phyloP scores from a whole-genome alignment of 345 rosid species.

The Rhodamnia rubescens region DNA sequence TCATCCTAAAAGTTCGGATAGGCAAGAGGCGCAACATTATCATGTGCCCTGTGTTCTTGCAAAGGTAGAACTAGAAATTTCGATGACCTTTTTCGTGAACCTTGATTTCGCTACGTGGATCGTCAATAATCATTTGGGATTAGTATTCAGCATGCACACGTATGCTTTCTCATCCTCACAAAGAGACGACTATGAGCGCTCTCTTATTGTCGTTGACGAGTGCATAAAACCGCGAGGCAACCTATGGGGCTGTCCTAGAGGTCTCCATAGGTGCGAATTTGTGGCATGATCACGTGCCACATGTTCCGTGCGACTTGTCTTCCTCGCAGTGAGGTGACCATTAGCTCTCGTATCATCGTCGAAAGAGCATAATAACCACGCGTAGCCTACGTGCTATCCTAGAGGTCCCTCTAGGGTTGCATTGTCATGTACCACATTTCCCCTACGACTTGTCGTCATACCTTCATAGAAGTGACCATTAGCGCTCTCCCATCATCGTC shows the following conservation, averaged over 20 bases:
- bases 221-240: background rate
- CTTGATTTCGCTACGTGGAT: too few species aligned
- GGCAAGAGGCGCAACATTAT: fast-evolving
- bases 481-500: background rate
- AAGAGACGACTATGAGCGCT: background rate
- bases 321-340: background rate
- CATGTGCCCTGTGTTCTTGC: background rate
- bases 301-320: background rate
- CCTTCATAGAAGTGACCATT: background rate
- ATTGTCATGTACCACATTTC: background rate
- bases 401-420: background rate
- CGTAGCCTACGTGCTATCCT: background rate
- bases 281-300: background rate
- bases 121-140: too few species aligned
- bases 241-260: background rate
- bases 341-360: background rate
- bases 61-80: too few species aligned
- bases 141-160: too few species aligned
- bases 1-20: fast-evolving
- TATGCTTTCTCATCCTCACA: background rate
- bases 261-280: background rate
- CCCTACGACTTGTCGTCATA: background rate
- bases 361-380: background rate
- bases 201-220: background rate
- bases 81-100: too few species aligned